These are phyloP conservation scores for Sporodiniella umbellata DNA, from an alignment of 371 early-diverging fungal genomes.

Conservation along the genomic window DNA sequence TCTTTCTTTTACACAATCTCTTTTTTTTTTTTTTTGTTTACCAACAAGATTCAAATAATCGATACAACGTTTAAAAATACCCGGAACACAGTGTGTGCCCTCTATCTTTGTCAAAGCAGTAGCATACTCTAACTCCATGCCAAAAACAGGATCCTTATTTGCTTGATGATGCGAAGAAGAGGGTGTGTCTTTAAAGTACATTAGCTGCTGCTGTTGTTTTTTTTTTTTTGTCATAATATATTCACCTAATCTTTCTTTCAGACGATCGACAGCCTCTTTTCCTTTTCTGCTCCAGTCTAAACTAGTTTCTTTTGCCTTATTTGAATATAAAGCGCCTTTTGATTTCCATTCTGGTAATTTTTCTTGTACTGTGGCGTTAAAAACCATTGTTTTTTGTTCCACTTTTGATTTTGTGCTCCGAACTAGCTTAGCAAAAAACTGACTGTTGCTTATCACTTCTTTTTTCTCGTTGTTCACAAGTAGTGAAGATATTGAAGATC, in stretches of 20 bases:
- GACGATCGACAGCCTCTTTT: conserved; percentile 46
- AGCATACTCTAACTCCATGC: conserved; percentile 51
- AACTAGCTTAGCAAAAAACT: conserved; percentile 23
- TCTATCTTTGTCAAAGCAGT: conserved; percentile 52
- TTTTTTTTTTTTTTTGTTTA: no score
- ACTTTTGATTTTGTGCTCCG: conserved; percentile 36
- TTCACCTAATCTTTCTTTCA: conserved; percentile 46
- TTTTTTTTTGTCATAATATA: conserved; percentile 6
- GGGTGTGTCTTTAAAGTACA: no score
- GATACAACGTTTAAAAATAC: conserved; percentile 72
- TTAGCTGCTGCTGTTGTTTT: no score
- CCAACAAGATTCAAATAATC: conserved; percentile 57
- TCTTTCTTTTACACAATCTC: no score
- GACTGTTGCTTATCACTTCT: no score
- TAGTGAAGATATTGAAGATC: no score
- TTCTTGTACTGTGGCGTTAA: conserved; percentile 48
- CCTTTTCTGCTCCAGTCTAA: conserved; percentile 47
- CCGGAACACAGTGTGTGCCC: conserved; percentile 58
- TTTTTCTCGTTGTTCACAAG: no score
- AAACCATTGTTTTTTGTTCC: conserved; percentile 35
- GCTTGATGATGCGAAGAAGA: background rate
- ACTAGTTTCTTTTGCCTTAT: conserved; percentile 45
- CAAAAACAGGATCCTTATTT: conserved; percentile 45
- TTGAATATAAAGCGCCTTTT: conserved; percentile 39
- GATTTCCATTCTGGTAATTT: conserved; percentile 46